Conservation (phyloP, 1,284 basidiomycete species). For the Cryptococcus sp. region DNA sequence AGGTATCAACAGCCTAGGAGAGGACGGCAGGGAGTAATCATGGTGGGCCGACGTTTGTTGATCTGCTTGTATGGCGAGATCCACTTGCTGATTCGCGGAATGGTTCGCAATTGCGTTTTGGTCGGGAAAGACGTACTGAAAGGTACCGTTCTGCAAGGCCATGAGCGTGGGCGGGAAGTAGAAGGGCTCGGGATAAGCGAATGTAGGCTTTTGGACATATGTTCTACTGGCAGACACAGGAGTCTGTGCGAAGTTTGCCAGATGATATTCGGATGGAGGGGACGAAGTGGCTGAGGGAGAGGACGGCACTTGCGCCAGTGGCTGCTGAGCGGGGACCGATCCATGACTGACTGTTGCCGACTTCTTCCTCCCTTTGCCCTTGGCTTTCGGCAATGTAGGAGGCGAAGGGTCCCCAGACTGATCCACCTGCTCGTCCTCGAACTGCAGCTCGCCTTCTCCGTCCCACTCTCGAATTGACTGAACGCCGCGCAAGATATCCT, state of each 20-base stretch:
- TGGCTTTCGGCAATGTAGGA: not conserved
- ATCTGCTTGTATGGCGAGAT: too few relatives aligned
- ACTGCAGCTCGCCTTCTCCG: not conserved
- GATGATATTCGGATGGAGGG: too few relatives aligned
- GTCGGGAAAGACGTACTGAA: too few relatives aligned
- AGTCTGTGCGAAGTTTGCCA: too few relatives aligned
- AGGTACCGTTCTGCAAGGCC: too few relatives aligned
- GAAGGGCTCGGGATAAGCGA: too few relatives aligned
- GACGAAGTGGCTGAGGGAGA: too few relatives aligned
- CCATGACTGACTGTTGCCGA: not conserved
- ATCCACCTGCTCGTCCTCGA: not conserved
- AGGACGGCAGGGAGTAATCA: not conserved
- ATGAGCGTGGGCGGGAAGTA: too few relatives aligned
- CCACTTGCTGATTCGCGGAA: not conserved
- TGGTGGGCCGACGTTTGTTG: too few relatives aligned
- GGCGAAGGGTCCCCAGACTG: not conserved
- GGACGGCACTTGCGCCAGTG: too few relatives aligned
- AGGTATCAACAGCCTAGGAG: constrained; percentile 2
- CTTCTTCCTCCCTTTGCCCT: constrained; percentile 6
- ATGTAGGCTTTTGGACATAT: too few relatives aligned
- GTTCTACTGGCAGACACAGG: too few relatives aligned
- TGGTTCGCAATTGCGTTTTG: not conserved
- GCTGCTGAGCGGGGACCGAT: not conserved
- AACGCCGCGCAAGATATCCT: constrained; percentile 14
- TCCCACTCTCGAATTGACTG: constrained; percentile 3